Conservation (phyloP, 768 basidiomycete genomes). For the Lentinula sp. region DNA sequence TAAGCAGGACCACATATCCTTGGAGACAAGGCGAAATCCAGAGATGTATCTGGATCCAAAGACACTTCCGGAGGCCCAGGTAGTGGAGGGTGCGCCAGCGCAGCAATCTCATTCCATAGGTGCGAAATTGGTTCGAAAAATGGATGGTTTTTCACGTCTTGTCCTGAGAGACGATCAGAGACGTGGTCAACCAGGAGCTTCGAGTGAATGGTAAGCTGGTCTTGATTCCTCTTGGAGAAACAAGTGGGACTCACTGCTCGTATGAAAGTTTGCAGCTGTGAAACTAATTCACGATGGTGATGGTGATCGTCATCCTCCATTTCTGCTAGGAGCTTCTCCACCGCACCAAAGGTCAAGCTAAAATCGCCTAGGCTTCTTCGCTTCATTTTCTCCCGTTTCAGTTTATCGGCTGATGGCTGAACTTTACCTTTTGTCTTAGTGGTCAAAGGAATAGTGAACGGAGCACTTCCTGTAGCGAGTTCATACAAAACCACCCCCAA, state of each 20-base stretch:
- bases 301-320: not conserved
- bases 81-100: slow-evolving; percentile 23
- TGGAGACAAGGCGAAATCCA: not conserved
- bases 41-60: slow-evolving; percentile 8
- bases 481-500: slow-evolving; percentile 26
- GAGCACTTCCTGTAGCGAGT: slow-evolving; percentile 21
- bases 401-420: not conserved
- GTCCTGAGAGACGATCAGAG: slow-evolving; percentile 19
- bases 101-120: slow-evolving; percentile 25
- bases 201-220: not conserved
- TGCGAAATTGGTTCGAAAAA: slow-evolving; percentile 20
- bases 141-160: slow-evolving; percentile 18
- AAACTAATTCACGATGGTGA: slow-evolving; percentile 5
- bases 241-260: slow-evolving; percentile 15
- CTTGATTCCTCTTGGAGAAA: not conserved
- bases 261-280: slow-evolving; percentile 15
- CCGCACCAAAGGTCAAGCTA: slow-evolving; percentile 16
- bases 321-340: slow-evolving; percentile 12
- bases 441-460: slow-evolving; percentile 8
- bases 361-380: slow-evolving; percentile 16
- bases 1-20: not conserved
- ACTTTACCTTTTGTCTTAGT: not conserved
- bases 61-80: slow-evolving; percentile 14
- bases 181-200: slow-evolving; percentile 23
- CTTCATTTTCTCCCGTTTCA: not conserved